Evolutionary conservation across 106 monocot genomes (phyloP), one percentile per base, ranked within the genome.

Genomic region (Triglochin maritima): DNA sequence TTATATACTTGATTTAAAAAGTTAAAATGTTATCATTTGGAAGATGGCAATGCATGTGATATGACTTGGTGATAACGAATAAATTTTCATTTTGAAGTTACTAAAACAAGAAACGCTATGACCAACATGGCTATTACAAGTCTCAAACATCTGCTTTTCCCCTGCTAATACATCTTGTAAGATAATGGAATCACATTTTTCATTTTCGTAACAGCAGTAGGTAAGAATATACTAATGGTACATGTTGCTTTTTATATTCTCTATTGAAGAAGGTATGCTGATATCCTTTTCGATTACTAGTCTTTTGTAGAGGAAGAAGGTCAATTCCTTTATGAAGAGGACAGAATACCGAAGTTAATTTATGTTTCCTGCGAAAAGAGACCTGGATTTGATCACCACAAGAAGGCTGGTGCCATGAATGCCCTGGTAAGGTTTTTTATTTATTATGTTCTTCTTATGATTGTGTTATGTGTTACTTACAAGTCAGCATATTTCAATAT

Each of bases 371-470:
- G 87, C 52, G 92, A 92, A 57, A 92, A 92, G 61, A 85, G 84
- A 63, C 87, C 85, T 2, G 87, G 92, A 43, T 87, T 79, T 77
- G 57, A 87, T 72, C 92, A 92, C 61, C 92, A 92, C 65, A 92
- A 92, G 59, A 92, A 92, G 58, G 92, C 92, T 59, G 92, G 92
- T 68, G 92, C 92, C 12, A 87, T 92, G 87, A 92, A 92, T 81
- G 73, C 92, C 17, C 64, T 92, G 92, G 92, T 92, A 79, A 60
- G 67, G 67, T n/a, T 16, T 10, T 13, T 13, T 47, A 46, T 9
- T 44, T 9, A 10, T 46, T 12, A 3, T n/a, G 5, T 55, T 4
- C 29, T 44, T 58, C 5, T 29, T 29, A 29, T 29, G 3, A 55
- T 57, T 60, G 6, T 60, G 59, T 44, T 57, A 57, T 66, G n/a